phyloP scores from a whole-genome alignment of 345 rosid genomes.

The Schrenkiella parvula region DNA sequence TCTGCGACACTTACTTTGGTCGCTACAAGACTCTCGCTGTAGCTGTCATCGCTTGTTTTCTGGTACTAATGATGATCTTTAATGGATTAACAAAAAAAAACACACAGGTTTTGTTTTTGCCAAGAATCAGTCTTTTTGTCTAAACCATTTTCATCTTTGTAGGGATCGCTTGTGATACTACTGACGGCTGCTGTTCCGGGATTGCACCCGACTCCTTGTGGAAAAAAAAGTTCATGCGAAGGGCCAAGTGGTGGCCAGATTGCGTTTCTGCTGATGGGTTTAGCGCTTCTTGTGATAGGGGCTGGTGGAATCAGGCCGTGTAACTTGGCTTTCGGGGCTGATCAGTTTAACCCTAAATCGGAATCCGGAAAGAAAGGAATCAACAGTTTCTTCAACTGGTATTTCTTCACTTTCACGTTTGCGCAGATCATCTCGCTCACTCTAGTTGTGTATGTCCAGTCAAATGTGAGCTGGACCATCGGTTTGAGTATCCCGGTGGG shows the following conservation, averaged over 20 bases:
- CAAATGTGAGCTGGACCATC: slow-evolving; percentile 72
- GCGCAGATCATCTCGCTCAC: slow-evolving; percentile 72
- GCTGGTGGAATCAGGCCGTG: slow-evolving; percentile 82
- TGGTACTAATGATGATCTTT: slow-evolving; percentile 39
- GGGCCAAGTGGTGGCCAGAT: slow-evolving; percentile 61
- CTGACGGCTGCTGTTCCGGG: slow-evolving; percentile 55
- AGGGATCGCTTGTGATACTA: slow-evolving; percentile 62
- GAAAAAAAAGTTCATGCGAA: slow-evolving; percentile 30
- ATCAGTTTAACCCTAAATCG: slow-evolving; percentile 68
- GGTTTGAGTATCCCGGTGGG: slow-evolving; percentile 66
- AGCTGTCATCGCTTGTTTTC: slow-evolving; percentile 55
- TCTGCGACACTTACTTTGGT: slow-evolving; percentile 82
- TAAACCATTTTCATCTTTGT: neutral
- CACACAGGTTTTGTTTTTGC: neutral
- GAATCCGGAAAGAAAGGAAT: slow-evolving; percentile 71
- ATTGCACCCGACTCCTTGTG: slow-evolving; percentile 53
- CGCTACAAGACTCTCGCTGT: slow-evolving; percentile 72
- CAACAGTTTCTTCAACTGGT: slow-evolving; percentile 85
- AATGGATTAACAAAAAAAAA: neutral
- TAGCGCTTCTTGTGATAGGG: slow-evolving; percentile 51
- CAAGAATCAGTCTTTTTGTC: neutral
- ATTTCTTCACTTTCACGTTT: slow-evolving; percentile 73
- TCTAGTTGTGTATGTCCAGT: slow-evolving; percentile 62
- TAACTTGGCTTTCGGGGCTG: slow-evolving; percentile 75
- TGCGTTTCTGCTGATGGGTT: slow-evolving; percentile 46